Base-by-base conservation (phyloP, 768 basidiomycete genomes). In the Mycena maculata region DNA sequence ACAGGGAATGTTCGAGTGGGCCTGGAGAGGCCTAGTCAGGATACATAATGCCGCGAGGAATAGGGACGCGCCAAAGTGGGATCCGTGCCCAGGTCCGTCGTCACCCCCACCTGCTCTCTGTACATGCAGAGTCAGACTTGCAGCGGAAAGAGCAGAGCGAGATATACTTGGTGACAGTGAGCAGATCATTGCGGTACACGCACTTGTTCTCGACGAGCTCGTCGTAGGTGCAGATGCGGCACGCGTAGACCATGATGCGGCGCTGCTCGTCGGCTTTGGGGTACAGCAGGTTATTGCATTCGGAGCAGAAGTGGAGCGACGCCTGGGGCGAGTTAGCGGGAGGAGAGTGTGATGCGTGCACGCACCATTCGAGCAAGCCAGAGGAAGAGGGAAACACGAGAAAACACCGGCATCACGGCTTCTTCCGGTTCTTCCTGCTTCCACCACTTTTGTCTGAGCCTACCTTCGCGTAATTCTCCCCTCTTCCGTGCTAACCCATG, bases 21-120 rank as follows among this genome's bases (percentile, higher is more conserved):
- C 93, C 91, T 95, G 70, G 12, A 39, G n/a, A 31, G 30, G n/a
- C n/a, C n/a, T n/a, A 4, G 23, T 49, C 53, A 67, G 50, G 13
- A 13, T 36, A 67, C 8, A 62, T 36, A 42, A 11, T 52, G 23
- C 25, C 18, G 28, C 12, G 45, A 33, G 18, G 20, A 60, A 23
- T 28, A 28, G 38, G 63, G 27, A 76, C 85, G 54, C 68, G 92
- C 94, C 77, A 99, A 81, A 6, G 97, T 98, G 22, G 96, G 92
- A 76, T 99, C 97, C 41, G 90, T 82, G 33, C 92, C 93, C 15
- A 99, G 80, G 78, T 96, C 95, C 20, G 88, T 89, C 3, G 94
- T 97, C 33, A 97, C 91, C 42, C 97, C 97, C 18, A 94, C 88
- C 80, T 97, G 93, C 79, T 99, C 96, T 80, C 96, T 98, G 73